Conservation (phyloP, 306 rosid species). For the Casuarina glauca region DNA sequence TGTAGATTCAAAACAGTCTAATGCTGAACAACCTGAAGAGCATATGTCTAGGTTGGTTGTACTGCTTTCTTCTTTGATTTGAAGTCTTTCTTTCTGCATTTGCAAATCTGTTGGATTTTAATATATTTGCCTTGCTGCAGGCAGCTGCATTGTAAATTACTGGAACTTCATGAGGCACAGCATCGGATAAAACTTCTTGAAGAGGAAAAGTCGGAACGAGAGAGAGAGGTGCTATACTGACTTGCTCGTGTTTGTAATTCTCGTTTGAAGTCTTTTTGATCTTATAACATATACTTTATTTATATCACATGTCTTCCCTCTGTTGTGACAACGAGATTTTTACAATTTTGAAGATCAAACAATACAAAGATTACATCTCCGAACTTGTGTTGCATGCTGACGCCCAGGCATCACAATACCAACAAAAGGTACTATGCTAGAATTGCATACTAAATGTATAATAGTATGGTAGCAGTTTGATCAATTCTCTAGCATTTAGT, state of each 20-base stretch:
- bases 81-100: slow-evolving; percentile 5
- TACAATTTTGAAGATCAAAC: slow-evolving; percentile 65
- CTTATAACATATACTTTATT: slow-evolving; percentile 1
- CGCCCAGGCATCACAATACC: slow-evolving; percentile 90
- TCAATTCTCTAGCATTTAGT: not conserved
- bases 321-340: slow-evolving; percentile 22
- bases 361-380: slow-evolving; percentile 71
- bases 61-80: slow-evolving; percentile 31
- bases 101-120: slow-evolving; percentile 18
- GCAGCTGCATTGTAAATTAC: slow-evolving; percentile 38
- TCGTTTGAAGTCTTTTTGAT: slow-evolving; percentile 16
- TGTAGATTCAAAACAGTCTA: slow-evolving; percentile 45
- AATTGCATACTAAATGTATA: slow-evolving; percentile 5
- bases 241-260: slow-evolving; percentile 4
- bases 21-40: slow-evolving; percentile 45
- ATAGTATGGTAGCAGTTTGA: not conserved
- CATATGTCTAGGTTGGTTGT: slow-evolving; percentile 56
- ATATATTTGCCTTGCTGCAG: slow-evolving; percentile 41
- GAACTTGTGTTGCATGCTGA: slow-evolving; percentile 92
- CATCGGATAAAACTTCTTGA: slow-evolving; percentile 71
- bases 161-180: slow-evolving; percentile 68
- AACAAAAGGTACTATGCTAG: slow-evolving; percentile 68
- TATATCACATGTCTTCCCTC: not conserved
- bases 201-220: slow-evolving; percentile 69
- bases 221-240: slow-evolving; percentile 61